phyloP scores from a whole-genome alignment of 345 rosid genomes.

The Euphorbia peplus region DNA sequence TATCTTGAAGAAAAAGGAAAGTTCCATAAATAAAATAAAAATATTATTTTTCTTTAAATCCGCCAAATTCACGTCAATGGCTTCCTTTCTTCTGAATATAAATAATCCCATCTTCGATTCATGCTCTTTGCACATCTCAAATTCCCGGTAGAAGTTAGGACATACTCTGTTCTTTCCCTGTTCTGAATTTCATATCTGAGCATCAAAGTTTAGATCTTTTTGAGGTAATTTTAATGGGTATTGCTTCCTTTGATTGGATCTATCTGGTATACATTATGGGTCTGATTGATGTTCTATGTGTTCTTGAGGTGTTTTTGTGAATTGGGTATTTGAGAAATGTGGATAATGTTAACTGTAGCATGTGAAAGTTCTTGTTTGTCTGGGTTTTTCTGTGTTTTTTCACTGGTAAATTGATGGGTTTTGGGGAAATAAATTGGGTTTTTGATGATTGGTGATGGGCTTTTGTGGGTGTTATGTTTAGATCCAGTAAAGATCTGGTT shows the following conservation, averaged over 20 bases:
- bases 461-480: not conserved
- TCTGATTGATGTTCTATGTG: not conserved
- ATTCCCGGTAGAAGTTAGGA: not conserved
- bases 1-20: not conserved
- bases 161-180: constrained; percentile 22
- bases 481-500: not conserved
- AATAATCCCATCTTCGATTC: constrained; percentile 1
- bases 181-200: constrained; percentile 5
- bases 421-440: not conserved
- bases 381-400: not conserved
- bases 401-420: not conserved
- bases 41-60: constrained; percentile 6
- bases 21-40: not conserved
- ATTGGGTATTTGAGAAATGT: constrained; percentile 7
- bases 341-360: not conserved
- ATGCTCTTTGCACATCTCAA: constrained; percentile 14
- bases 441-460: not conserved
- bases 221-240: constrained; percentile 11
- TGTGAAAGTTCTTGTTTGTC: not conserved
- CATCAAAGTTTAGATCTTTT: no score
- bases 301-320: not conserved
- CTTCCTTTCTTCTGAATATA: not conserved
- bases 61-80: not conserved
- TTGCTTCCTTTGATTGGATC: not conserved
- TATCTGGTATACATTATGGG: not conserved